Evolutionary conservation across 2,329 filamentous ascomycete species (phyloP).

Genomic region (Mariannaea elegans): DNA sequence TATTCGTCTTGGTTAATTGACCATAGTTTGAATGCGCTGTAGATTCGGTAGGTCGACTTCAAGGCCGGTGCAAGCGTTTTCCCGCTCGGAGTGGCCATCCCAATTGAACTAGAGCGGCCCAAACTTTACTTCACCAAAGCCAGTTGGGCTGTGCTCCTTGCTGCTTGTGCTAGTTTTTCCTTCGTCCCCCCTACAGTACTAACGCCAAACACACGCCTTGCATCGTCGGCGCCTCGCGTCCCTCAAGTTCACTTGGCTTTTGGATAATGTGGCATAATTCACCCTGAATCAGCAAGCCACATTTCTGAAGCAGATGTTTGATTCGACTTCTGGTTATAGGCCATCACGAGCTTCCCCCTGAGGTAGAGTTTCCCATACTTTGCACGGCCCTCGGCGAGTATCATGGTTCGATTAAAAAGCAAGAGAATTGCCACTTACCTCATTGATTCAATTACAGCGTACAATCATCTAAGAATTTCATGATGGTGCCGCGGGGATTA

Average conservation of each 20-base stretch:
- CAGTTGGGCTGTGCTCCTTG: background rate
- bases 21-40: constrained; percentile 2
- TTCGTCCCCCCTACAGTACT: background rate
- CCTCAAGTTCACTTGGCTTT: background rate
- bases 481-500: constrained; percentile 15
- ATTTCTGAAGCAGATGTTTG: constrained; percentile 22
- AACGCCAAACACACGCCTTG: constrained; percentile 1
- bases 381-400: constrained; percentile 5
- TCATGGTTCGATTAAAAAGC: constrained; percentile 21
- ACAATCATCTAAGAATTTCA: background rate
- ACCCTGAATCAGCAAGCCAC: constrained; percentile 9
- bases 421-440: background rate
- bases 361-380: constrained; percentile 2
- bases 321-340: constrained; percentile 13
- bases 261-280: constrained; percentile 5
- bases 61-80: constrained; percentile 19
- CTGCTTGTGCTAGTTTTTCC: background rate
- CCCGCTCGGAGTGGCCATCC: constrained; percentile 9
- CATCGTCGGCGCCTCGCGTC: constrained; percentile 1
- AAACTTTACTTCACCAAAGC: constrained; percentile 12
- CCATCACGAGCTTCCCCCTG: constrained; percentile 18
- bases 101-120: constrained; percentile 20
- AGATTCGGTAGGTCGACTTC: constrained; percentile 4
- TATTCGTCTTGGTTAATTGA: background rate
- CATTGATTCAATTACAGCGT: background rate